phyloP scores from a whole-genome alignment of 2,329 filamentous ascomycete species.

The Hymenoscyphus scutula region DNA sequence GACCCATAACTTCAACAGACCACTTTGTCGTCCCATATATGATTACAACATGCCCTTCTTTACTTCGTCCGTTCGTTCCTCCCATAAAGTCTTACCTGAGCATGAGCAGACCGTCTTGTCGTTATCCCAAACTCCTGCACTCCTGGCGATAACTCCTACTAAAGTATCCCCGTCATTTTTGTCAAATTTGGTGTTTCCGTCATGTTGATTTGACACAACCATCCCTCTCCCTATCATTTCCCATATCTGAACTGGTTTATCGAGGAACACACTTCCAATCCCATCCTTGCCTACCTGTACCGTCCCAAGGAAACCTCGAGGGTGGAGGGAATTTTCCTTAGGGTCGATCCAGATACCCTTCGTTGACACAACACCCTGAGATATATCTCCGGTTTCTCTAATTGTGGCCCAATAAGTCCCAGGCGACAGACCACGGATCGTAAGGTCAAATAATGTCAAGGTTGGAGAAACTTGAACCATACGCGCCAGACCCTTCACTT shows the following conservation, averaged over 20 bases:
- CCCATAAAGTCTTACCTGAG: slow-evolving; percentile 96
- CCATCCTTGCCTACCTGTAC: slow-evolving; percentile 75
- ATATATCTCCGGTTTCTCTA: slow-evolving; percentile 83
- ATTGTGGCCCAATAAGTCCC: slow-evolving; percentile 84
- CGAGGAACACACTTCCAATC: slow-evolving; percentile 75
- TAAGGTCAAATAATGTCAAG: slow-evolving; percentile 83
- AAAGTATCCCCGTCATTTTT: slow-evolving; percentile 80
- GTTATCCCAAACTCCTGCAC: slow-evolving; percentile 98
- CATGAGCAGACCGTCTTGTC: slow-evolving; percentile 98
- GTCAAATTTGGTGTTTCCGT: slow-evolving; percentile 56
- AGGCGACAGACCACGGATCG: slow-evolving; percentile 74
- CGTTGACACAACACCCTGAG: slow-evolving; percentile 75
- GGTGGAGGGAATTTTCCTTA: slow-evolving; percentile 40
- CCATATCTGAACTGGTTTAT: slow-evolving; percentile 84
- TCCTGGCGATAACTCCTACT: slow-evolving; percentile 90
- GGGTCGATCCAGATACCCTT: slow-evolving; percentile 71
- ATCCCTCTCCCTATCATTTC: slow-evolving; percentile 93
- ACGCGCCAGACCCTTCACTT: slow-evolving; percentile 81
- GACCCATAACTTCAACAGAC: slow-evolving; percentile 12
- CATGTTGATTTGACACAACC: slow-evolving; percentile 69
- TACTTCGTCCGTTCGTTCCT: slow-evolving; percentile 89
- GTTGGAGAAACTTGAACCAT: slow-evolving; percentile 87
- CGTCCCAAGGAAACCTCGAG: slow-evolving; percentile 67
- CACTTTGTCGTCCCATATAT: slow-evolving; percentile 24
- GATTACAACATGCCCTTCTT: slow-evolving; percentile 82